Evolutionary conservation across 805 yeast genomes (phyloP), one percentile per base, ranked within the genome.

Genomic region (Kuraishia hungarica): DNA sequence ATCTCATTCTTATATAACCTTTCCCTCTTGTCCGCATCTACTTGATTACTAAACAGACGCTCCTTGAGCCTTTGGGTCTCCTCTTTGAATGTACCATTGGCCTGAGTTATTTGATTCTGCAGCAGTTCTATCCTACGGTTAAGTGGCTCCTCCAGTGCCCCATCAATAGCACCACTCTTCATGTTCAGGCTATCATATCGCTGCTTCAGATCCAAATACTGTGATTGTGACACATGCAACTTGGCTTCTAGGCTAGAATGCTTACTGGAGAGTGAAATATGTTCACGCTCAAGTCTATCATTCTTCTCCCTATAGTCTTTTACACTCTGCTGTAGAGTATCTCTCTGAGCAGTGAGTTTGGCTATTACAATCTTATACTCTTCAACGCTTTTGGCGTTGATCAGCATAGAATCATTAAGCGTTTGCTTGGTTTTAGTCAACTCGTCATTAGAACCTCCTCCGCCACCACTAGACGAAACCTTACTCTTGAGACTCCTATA

Each of bases 401-500:
- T 13, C 43, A 35, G n/a, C 43, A 26, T 26, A 26, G 43, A 35
- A 10, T 35, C 43, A 7, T 10, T 15, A 35, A 35, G 43, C 15
- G 4, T 35, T 26, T 26, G 29, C 29, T 26, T 26, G 4, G n/a
- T 35, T 13, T 13, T 35, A 15, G 43, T 8, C 17, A 17, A 6
- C 17, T 13, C 43, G 4, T 35, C 43, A 17, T 35, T 13, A 15
- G 43, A 35, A 3, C n/a, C 43, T 3, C 21, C n/a, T 2, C 61
- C n/a, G 50, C 55, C 21, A 53, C 51, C 51, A 26, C 50, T 39
- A 2, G 47, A 35, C 17, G 39, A 43, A 13, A 51, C 39, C 39
- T 56, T 57, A 29, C 50, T 48, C 51, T 60, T 64, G 51, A 68
- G 57, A 19, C 58, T 58, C 17, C 65, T 58, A 54, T 72, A 71